Evolutionary conservation across 805 yeast species (phyloP), one percentile per base, ranked within the genome.

Genomic region (Pichia cephalocereana): DNA sequence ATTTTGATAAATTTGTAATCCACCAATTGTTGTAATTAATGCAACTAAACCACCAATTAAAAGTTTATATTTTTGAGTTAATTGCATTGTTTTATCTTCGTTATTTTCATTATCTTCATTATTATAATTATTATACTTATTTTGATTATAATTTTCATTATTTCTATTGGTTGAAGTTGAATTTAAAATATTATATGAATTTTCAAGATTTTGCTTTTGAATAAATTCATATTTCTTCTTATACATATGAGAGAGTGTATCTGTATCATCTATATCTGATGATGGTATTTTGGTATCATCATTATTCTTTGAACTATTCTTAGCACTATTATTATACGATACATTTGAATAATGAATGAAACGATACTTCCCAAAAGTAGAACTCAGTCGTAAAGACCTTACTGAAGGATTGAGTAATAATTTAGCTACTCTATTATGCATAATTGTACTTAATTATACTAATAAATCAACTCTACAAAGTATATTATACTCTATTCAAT

Each of bases 21-120:
- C 67, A 18, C 72, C 68, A 10, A 72, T 44, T 1, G 73, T 57
- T 5, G 68, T 70, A 14, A 65, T 63, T 6, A 80, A 54, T 1
- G 70, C 61, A 8, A 62, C 49, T 0, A 70, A 27, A 4, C 84
- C 83, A 15, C 67, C 55, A 0, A 66, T 64, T 4, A 70, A 56
- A 0, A 77, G 79, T 52, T 74, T 72, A 45, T 72, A 50, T 45
- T 74, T 65, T 56, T 75, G 75, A 38, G 61, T 62, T 46, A 65
- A 53, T 55, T 76, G 79, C 51, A 63, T 66, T 26, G 66, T 56
- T 41, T 58, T 67, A 52, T 49, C 52, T 42, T 48, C 45, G 6
- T 15, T 15, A 34, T 15, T 10, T 10, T 36, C 45, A 11, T 15
- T 15, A 34, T 15, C 15, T 10, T 36, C 28, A 8, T 23, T 30